A percentile compares a stretch with the other conserved stretches of the same genome.
phyloP scores from a whole-genome alignment of 352 stramenopile species.

The Phytopythium montanum region DNA sequence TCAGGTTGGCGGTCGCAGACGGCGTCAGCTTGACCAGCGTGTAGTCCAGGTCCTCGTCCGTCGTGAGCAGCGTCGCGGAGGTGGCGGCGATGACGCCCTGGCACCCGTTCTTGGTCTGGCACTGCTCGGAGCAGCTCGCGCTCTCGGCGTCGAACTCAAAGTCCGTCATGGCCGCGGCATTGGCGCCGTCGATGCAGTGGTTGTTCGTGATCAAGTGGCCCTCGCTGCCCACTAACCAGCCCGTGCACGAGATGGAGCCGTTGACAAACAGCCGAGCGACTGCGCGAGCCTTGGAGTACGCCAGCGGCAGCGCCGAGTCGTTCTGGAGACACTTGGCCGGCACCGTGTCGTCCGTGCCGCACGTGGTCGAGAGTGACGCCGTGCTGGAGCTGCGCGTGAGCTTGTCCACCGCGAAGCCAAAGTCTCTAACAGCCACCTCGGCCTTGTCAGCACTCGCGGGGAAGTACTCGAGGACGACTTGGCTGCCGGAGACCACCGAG shows the following conservation, averaged over 20 bases:
- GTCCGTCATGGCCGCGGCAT: constrained; percentile 15
- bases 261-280: constrained; percentile 34
- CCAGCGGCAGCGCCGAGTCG: constrained; percentile 13
- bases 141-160: constrained; percentile 42
- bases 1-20: constrained; percentile 15
- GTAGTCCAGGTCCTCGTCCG: constrained; percentile 28
- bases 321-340: constrained; percentile 30
- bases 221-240: constrained; percentile 37
- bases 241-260: constrained; percentile 26
- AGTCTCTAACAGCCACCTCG: constrained; percentile 5
- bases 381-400: constrained; percentile 22
- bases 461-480: constrained; percentile 26
- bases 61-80: constrained; percentile 18
- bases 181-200: constrained; percentile 32
- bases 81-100: constrained; percentile 21
- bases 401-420: constrained; percentile 28
- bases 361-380: constrained; percentile 17
- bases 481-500: constrained; percentile 15
- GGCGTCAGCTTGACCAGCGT: constrained; percentile 34
- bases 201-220: constrained; percentile 43
- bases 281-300: constrained; percentile 21
- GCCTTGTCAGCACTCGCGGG: constrained; percentile 8
- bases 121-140: constrained; percentile 21
- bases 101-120: constrained; percentile 17
- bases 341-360: constrained; percentile 25